Conservation (phyloP, 805 yeast species). For the Candida mattraensis region DNA sequence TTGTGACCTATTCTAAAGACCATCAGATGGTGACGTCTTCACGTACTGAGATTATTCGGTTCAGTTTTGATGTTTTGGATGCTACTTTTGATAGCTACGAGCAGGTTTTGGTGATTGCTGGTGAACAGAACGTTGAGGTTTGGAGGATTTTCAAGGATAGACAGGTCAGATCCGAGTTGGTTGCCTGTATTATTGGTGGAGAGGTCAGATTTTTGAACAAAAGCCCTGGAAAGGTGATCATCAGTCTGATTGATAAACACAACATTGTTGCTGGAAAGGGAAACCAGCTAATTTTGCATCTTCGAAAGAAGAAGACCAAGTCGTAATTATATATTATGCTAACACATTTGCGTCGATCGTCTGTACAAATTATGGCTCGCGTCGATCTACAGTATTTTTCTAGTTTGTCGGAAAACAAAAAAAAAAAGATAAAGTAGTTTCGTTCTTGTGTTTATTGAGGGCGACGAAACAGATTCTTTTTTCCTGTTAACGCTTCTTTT, state of each 20-base stretch:
- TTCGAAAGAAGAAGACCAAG: constrained; percentile 16
- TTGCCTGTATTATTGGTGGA: constrained; percentile 28
- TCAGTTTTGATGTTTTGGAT: constrained; percentile 26
- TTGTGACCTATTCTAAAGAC: constrained; percentile 25
- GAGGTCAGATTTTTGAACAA: constrained; percentile 25
- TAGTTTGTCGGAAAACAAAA: neutral
- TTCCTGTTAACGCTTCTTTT: too few relatives aligned
- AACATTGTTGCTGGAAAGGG: constrained; percentile 10
- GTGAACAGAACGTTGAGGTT: constrained; percentile 28
- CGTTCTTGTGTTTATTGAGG: too few relatives aligned
- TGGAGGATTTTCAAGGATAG: constrained; percentile 25
- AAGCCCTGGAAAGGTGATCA: constrained; percentile 29
- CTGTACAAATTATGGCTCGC: neutral
- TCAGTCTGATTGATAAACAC: constrained; percentile 20
- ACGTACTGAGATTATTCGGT: constrained; percentile 27
- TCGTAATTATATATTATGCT: neutral
- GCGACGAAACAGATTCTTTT: too few relatives aligned
- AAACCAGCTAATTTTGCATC: constrained; percentile 19
- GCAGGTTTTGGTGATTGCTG: constrained; percentile 23
- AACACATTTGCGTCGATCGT: neutral
- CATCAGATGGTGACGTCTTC: constrained; percentile 22
- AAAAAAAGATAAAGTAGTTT: constrained; percentile 12
- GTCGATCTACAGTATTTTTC: too few relatives aligned
- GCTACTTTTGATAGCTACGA: constrained; percentile 32
- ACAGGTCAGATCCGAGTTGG: constrained; percentile 22